Percentiles rank a stretch among this genome's conserved stretches.
phyloP scores from a whole-genome alignment of 2,329 filamentous ascomycete genomes.

The Diplocarpon rosae region DNA sequence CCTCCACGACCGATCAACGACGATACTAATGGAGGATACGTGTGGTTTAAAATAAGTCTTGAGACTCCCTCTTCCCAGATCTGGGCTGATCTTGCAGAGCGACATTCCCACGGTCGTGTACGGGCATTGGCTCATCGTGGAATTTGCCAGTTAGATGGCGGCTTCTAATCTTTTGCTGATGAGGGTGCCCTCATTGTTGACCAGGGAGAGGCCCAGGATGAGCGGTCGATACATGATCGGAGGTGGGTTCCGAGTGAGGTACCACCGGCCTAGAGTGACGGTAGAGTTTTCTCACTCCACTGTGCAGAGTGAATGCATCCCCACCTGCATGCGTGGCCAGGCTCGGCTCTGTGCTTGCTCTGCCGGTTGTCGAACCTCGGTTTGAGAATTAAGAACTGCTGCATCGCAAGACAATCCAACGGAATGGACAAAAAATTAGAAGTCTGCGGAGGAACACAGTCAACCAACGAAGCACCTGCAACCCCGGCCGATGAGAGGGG shows the following conservation, averaged over 20 bases:
- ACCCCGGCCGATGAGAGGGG: too few species aligned
- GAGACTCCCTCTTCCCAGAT: background rate
- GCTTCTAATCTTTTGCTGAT: slow-evolving; percentile 8
- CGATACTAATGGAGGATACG: background rate
- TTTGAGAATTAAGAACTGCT: background rate
- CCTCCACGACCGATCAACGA: background rate
- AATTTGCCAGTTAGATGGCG: slow-evolving; percentile 8
- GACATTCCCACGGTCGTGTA: background rate
- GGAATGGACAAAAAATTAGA: too few species aligned
- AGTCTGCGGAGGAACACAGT: too few species aligned
- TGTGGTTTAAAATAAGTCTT: slow-evolving; percentile 5
- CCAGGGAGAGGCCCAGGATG: slow-evolving; percentile 1
- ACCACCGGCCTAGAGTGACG: background rate
- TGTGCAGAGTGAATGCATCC: background rate
- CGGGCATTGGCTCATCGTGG: background rate
- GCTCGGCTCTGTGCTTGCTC: slow-evolving; percentile 3
- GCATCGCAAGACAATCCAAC: too few species aligned
- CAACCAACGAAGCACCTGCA: too few species aligned
- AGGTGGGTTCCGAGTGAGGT: background rate
- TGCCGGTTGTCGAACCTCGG: slow-evolving; percentile 6
- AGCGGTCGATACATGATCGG: background rate
- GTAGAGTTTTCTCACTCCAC: slow-evolving; percentile 1
- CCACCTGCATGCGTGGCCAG: slow-evolving; percentile 1
- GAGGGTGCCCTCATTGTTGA: slow-evolving; percentile 5
- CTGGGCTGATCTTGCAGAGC: slow-evolving; percentile 4